Base-by-base conservation (phyloP, 768 basidiomycete species). In the Auricularia sp. region DNA sequence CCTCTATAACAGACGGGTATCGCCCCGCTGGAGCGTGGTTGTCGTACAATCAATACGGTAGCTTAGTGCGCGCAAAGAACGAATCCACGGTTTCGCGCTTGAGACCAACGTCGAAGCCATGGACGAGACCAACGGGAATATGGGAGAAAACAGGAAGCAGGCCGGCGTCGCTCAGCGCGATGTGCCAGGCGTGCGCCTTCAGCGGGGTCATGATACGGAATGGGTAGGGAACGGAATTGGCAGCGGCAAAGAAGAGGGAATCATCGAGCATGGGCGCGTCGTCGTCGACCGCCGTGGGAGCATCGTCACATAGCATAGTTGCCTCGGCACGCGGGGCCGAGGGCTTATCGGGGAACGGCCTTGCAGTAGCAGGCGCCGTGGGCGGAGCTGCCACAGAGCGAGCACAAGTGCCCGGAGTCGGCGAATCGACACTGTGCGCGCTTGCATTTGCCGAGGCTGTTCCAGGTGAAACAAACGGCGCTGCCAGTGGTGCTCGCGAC, bases 271-370 rank as follows among this genome's bases (percentile, higher is more conserved):
- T 44, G 44, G 47, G 16, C 1, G 16, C 47, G 47, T 51, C 11
- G 47, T 10, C 11, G 47, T 51, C 8, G 47, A 33, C 71, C 62
- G 8, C 66, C 67, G 14, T 72, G 70, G 37, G n/a, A 29, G 29
- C 29, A 29, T 29, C 29, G 29, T 29, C 29, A 29, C 29, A 29
- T 29, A 29, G 29, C 29, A 29, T 29, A 29, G 29, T 29, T 29
- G 29, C 29, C 29, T 29, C 29, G 29, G 29, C 29, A 29, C 29
- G 29, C 29, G 29, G 29, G 29, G 29, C 29, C 29, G 29, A 29
- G 29, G 29, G 29, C 29, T 29, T 29, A 29, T 29, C 29, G 29
- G 29, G 29, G 29, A 29, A 29, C 29, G 29, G 29, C 29, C 29
- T 29, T 29, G 29, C 29, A 29, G 29, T 29, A 29, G 29, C 29